Evolutionary conservation across 495 filamentous ascomycete species (phyloP), one percentile per base, ranked within the genome.

Genomic region (Poronia punctata): DNA sequence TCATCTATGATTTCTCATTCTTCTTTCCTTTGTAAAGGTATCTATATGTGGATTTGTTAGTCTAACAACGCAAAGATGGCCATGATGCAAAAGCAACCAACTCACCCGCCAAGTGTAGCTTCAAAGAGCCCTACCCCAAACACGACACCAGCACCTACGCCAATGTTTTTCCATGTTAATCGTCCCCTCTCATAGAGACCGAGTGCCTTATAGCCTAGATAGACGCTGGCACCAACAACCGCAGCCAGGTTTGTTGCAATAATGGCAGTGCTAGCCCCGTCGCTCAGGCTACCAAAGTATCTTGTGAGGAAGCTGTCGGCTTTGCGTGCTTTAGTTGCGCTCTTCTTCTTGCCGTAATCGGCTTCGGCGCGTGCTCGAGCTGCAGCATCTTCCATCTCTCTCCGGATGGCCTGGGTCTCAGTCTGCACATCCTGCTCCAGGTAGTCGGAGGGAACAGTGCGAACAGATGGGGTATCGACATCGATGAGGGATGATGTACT

Each of bases 381-480:
- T 8, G 26, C 24, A 5, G 27, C 70, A 1, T 64, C 67, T 31
- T 67, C 64, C 42, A 70, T 35, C n/a, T 59, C 35, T 72, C 72
- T 45, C 57, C 62, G 34, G 29, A 53, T 68, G 12, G 81, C 82
- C 60, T 88, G 84, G 7, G 81, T 87, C 47, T 78, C 77, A 10
- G 83, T 88, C 61, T 87, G 63, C 39, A 87, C 57, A 9, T 75
- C 72, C 42, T 81, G 74, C 40, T 79, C 59, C 35, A 71, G 57
- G 59, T 75, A 87, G 50, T 81, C 70, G 4, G 84, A 70, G 12
- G 82, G 80, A 0, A 87, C 84, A 12, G 78, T 74, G 49, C 68
- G 72, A 35, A 89, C 71, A 35, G 84, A 81, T 9, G 82, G 81
- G 2, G 71, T 67, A 66, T 89, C 84, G 47, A 89, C 83, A 59